Evolutionary conservation across 2,329 filamentous ascomycete genomes (phyloP), one percentile per base, ranked within the genome.

Genomic region (Fusarium tjaetaba): DNA sequence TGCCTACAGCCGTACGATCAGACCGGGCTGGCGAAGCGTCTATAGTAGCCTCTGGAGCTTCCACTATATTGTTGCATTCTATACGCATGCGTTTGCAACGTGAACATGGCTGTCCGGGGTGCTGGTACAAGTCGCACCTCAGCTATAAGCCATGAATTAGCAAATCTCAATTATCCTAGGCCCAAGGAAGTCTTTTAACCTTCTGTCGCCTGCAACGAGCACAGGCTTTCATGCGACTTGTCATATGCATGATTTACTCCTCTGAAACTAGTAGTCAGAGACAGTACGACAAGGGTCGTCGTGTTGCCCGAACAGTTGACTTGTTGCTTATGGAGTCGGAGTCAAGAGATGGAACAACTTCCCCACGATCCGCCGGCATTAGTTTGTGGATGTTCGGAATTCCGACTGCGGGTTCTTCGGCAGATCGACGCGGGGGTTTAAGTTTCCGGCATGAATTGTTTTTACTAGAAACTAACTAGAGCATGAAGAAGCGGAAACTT

Each of bases 181-280:
- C 11, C 28, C 10, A 42, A 4, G 20, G 15, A 39, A 26, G n/a
- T 34, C 18, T 18, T 22, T 32, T 22, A 24, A 55, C 46, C 58
- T 61, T 61, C 20, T 61, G 58, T 61, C 36, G 58, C 46, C 58
- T 36, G 22, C 58, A 61, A 32, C 58, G 58, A n/a, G 46, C 48
- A 56, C 58, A 61, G 10, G 58, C 34, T 41, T 61, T 61, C 36
- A 61, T 55, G 20, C 58, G 46, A 34, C 46, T 61, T 26, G 58
- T 55, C 46, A 42, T 24, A 5, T 26, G 34, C 34, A 57, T 42
- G 14, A 22, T 41, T 18, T 5, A 28, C 15, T 41, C 51, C 24
- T 38, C 34, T 28, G 10, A 10, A 22, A 16, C 34, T 10, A 26
- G 24, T 28, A 15, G 20, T 36, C 28, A 20, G 24, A 38, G 51